phyloP scores from a whole-genome alignment of 306 rosid species.

The Alnus rubra region DNA sequence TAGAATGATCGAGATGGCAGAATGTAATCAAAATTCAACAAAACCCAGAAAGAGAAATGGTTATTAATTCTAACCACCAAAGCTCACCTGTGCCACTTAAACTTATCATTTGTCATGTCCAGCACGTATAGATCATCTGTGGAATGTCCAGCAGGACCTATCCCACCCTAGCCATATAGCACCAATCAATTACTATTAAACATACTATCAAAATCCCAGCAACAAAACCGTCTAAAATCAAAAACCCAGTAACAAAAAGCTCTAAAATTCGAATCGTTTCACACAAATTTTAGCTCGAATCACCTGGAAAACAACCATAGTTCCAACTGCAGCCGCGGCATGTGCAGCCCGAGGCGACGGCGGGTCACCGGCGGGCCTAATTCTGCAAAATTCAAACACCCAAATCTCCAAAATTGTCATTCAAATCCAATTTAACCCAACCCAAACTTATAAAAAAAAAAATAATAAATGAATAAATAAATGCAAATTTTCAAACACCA shows the following conservation, averaged over 20 bases:
- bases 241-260: conserved; percentile 1
- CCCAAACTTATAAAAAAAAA: background rate
- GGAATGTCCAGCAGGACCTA: conserved; percentile 99
- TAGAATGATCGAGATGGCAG: conserved; percentile 13
- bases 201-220: conserved; percentile 15
- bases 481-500: background rate
- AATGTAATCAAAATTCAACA: conserved; percentile 22
- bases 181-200: conserved; percentile 33
- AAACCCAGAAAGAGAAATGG: conserved; percentile 20
- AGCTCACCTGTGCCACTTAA: conserved; percentile 95
- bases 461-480: background rate
- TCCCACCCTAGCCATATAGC: conserved; percentile 82
- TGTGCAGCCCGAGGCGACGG: conserved; percentile 99
- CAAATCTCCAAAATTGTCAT: conserved; percentile 32
- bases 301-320: conserved; percentile 99
- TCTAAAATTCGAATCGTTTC: conserved; percentile 6
- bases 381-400: conserved; percentile 46
- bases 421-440: conserved; percentile 28
- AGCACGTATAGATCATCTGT: conserved; percentile 93
- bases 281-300: conserved; percentile 14
- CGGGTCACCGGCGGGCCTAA: conserved; percentile 94
- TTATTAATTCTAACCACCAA: conserved; percentile 19
- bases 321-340: conserved; percentile 92
- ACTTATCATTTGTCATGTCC: conserved; percentile 86
- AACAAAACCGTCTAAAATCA: background rate